These are phyloP conservation scores for Daldinia eschscholtzii DNA, from an alignment of 2,329 filamentous ascomycete species.

Conservation along the genomic window DNA sequence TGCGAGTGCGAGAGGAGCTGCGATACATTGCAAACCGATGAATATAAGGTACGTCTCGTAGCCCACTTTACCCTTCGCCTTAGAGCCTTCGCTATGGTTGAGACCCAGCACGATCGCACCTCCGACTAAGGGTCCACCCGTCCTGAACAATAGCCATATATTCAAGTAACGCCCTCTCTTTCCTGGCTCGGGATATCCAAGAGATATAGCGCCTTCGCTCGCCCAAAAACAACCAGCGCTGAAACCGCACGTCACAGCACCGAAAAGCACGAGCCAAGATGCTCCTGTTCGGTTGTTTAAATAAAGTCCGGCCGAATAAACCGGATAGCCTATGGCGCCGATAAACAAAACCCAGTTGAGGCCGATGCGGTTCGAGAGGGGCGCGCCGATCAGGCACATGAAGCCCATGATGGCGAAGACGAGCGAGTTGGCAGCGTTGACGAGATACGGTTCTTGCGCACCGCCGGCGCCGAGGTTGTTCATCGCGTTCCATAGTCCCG, in stretches of 20 bases:
- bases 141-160: conserved; percentile 74
- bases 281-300: conserved; percentile 55
- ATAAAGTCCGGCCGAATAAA: conserved; percentile 56
- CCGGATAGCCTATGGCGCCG: conserved; percentile 53
- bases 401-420: conserved; percentile 55
- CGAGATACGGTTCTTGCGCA: conserved; percentile 63
- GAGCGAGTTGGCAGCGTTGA: conserved; percentile 55
- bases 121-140: conserved; percentile 70
- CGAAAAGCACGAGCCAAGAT: conserved; percentile 75
- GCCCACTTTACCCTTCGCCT: conserved; percentile 67
- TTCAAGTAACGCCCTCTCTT: conserved; percentile 75
- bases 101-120: conserved; percentile 78
- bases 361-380: conserved; percentile 53
- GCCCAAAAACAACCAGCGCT: conserved; percentile 82
- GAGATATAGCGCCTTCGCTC: conserved; percentile 75
- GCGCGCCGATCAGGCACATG: conserved; percentile 52
- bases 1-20: conserved; percentile 72
- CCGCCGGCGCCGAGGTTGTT: conserved; percentile 66
- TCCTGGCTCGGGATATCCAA: conserved; percentile 78
- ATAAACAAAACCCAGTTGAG: conserved; percentile 52
- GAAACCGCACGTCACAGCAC: conserved; percentile 76
- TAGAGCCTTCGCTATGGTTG: conserved; percentile 67
- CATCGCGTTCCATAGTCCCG: conserved; percentile 69
- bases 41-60: conserved; percentile 78
- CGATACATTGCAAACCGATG: conserved; percentile 75